Evolutionary conservation across 495 filamentous ascomycete species (phyloP).

Genomic region (Lophiotrema nucula): DNA sequence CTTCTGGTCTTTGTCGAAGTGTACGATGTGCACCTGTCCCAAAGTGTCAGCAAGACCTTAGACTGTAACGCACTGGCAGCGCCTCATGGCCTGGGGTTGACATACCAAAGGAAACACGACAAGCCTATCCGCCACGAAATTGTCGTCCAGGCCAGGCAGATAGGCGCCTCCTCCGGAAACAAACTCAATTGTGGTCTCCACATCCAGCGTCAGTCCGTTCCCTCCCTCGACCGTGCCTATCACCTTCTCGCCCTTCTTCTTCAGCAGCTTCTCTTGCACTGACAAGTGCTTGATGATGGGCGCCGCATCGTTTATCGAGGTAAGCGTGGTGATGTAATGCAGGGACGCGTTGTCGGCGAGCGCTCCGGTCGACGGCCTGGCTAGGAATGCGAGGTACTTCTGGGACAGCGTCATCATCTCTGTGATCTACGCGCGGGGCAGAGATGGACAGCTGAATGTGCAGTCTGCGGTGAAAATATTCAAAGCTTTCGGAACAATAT

Average conservation of each 20-base stretch:
- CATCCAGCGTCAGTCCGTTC: constrained; percentile 68
- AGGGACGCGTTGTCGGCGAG: constrained; percentile 71
- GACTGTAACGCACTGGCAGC: neutral
- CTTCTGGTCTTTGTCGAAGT: constrained; percentile 70
- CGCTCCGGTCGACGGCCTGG: constrained; percentile 60
- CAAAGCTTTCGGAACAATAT: too few species aligned
- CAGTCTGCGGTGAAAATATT: too few species aligned
- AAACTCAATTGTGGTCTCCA: constrained; percentile 84
- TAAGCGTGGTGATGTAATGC: constrained; percentile 90
- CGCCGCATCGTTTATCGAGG: constrained; percentile 63
- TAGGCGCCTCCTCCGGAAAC: constrained; percentile 76
- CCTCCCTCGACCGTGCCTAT: constrained; percentile 69
- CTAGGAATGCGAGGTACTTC: constrained; percentile 76
- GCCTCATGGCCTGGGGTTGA: constrained; percentile 12
- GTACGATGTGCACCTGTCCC: constrained; percentile 80
- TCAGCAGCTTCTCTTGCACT: constrained; percentile 63
- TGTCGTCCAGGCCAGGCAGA: constrained; percentile 88
- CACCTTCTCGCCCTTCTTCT: constrained; percentile 75
- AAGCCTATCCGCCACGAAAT: constrained; percentile 82
- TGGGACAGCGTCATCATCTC: constrained; percentile 62
- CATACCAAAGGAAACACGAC: constrained; percentile 81
- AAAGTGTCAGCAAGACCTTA: constrained; percentile 35
- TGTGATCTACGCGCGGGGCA: neutral
- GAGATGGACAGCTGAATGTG: constrained; percentile 8
- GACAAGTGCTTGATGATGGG: constrained; percentile 76